Evolutionary conservation across 139 green algal genomes (phyloP), one percentile per base, ranked within the genome.

Genomic region (Picochlorum costavermella): DNA sequence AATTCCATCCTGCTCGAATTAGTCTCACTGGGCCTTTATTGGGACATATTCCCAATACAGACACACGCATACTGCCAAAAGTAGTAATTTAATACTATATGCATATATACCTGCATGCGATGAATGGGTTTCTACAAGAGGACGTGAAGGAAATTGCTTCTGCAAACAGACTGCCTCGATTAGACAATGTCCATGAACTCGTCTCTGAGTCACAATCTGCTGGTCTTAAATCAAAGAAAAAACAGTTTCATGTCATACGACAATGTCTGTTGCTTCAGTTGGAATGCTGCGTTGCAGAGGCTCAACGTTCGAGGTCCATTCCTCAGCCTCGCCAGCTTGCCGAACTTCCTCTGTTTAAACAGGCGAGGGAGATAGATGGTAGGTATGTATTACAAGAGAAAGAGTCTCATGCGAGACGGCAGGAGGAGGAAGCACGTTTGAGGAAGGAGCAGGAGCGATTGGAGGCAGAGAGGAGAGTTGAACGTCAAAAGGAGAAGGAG

Each of bases 301-400:
- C 49, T 36, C 68, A 75, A 61, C 49, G 49, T 6, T 33, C 63
- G 25, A 62, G 68, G 28, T 56, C 49, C 33, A 31, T 74, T 5
- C 68, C 61, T 5, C 23, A 65, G 2, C 33, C 26, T 4, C 13
- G 17, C 12, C 3, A 23, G 13, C 40, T 74, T 48, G 25, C 36
- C 20, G 50, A 45, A 14, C 30, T 75, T 26, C 68, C 50, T 64
- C 36, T 51, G 61, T 75, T 60, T 45, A 48, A 29, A 40, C 36
- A 43, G 26, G 58, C 37, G 11, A 31, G 50, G 43, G 44, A 59
- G 26, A 28, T 40, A 3, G 65, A 72, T 45, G 59, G 40, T 33
- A 16, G 13, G 12, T 53, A 28, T 53, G 0, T 53, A 20, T 20
- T 12, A n/a, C 25, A 45, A 36, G 23, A 4, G 31, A 26, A 16